Base-by-base conservation (phyloP, 2,329 filamentous ascomycete genomes). In the Akanthomyces uredinophilus region DNA sequence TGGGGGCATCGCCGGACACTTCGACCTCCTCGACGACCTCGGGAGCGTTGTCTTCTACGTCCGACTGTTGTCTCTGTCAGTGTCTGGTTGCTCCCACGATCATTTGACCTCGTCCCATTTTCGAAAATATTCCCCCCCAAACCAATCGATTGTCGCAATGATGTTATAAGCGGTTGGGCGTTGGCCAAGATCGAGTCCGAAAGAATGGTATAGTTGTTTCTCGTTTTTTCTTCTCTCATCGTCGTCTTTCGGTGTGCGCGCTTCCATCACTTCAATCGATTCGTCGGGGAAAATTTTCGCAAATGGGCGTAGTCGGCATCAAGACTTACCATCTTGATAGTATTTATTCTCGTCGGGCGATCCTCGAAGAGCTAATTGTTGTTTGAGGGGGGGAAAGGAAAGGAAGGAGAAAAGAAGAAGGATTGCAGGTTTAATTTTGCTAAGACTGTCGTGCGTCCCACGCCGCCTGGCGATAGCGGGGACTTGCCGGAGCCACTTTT, bases 1-100 rank as follows among this genome's bases (percentile, higher is more conserved):
- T 91, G 78, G 87, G 87, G 78, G 89, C 89, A 83, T 96, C 93
- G 81, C 90, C 92, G 77, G 89, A 89, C 78, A 97, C 92, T 83
- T 98, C 94, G 81, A 98, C 93, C 86, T 97, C 95, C 78, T 90
- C 87, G 76, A 80, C 78, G 76, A 86, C 92, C 77, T 91, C 90
- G 81, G 91, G 89, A 80, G 88, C 87, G 81, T 87, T 89, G 90
- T 98, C 94, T 97, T 98, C 95, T 98, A 94, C 94, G 92, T 98
- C 94, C 92, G 94, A 98, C 95, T 97, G 71, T 66, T 63, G 62
- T 60, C 51, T 60, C 57, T 60, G 62, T 63, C 52, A 63, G 62
- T 55, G 57, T 56, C 43, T 54, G 56, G 41, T 51, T 54, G 46
- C 18, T 39, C 37, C 49, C 32, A 43, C 14, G 20, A 27, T 39